Evolutionary conservation across 805 yeast genomes (phyloP).

Genomic region (Candida argentea): DNA sequence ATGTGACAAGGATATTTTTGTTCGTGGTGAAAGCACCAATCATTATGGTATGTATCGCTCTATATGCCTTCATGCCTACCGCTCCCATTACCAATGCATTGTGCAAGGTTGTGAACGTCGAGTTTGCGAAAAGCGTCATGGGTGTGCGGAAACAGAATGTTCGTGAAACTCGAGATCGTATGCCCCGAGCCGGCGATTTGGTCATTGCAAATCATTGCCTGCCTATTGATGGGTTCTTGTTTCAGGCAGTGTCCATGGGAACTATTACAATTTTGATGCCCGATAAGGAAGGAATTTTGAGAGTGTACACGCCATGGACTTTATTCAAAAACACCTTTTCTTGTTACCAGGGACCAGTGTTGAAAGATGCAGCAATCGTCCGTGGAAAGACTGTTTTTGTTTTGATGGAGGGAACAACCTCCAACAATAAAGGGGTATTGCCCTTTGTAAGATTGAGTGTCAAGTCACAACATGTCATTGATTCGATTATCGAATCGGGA

Average conservation of each 20-base stretch:
- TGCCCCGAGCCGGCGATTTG: conserved; percentile 37
- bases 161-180: conserved; percentile 17
- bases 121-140: conserved; percentile 35
- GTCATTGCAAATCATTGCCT: conserved; percentile 48
- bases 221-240: conserved; percentile 45
- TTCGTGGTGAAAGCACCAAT: conserved; percentile 20
- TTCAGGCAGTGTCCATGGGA: conserved; percentile 11
- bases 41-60: conserved; percentile 8
- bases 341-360: no score
- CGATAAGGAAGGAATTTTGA: conserved; percentile 20
- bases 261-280: conserved; percentile 32
- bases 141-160: conserved; percentile 38
- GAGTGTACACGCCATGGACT: conserved; percentile 14
- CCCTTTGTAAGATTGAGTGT: conserved; percentile 30
- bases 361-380: conserved; percentile 3
- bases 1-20: conserved; percentile 6
- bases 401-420: conserved; percentile 75
- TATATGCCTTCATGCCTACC: conserved; percentile 13
- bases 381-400: conserved; percentile 28
- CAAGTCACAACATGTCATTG: no score
- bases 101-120: conserved; percentile 11
- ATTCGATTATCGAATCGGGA: neutral
- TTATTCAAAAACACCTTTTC: conserved; percentile 17
- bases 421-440: conserved; percentile 72
- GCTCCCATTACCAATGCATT: neutral